phyloP scores from a whole-genome alignment of 106 monocot genomes.

The Ottelia alismoides region DNA sequence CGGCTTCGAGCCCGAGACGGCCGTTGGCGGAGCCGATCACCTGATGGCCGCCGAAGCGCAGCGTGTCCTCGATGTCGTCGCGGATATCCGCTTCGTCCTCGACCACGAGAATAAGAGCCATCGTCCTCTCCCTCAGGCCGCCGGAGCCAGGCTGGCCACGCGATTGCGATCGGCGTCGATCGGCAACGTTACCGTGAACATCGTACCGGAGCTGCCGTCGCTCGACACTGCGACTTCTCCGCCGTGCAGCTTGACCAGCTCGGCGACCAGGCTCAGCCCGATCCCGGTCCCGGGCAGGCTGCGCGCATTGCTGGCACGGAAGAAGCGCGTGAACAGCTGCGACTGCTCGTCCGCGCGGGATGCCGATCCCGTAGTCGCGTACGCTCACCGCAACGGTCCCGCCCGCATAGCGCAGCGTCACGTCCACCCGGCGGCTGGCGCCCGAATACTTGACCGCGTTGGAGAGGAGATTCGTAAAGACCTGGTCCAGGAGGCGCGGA shows the following conservation, averaged over 20 bases:
- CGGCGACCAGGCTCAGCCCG: neutral
- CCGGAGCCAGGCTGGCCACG: too few relatives aligned
- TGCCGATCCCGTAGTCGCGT: neutral
- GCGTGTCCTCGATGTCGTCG: too few relatives aligned
- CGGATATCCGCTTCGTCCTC: too few relatives aligned
- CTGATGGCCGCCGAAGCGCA: too few relatives aligned
- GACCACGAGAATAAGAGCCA: too few relatives aligned
- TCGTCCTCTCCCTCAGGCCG: too few relatives aligned
- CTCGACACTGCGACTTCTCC: neutral
- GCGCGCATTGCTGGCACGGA: neutral
- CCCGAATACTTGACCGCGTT: neutral
- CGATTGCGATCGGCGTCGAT: too few relatives aligned
- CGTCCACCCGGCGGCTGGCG: neutral
- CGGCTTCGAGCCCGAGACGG: too few relatives aligned
- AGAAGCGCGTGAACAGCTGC: neutral
- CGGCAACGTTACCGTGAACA: neutral
- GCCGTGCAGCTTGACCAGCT: neutral
- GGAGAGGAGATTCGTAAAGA: neutral
- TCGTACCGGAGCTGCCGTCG: neutral
- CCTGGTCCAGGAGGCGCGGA: neutral
- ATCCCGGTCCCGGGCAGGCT: neutral
- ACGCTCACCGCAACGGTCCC: neutral
- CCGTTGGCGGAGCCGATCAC: too few relatives aligned
- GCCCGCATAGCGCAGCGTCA: neutral
- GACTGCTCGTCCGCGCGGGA: neutral